Evolutionary conservation across 2,329 filamentous ascomycete species (phyloP).

Genomic region (Esteya vermicola): DNA sequence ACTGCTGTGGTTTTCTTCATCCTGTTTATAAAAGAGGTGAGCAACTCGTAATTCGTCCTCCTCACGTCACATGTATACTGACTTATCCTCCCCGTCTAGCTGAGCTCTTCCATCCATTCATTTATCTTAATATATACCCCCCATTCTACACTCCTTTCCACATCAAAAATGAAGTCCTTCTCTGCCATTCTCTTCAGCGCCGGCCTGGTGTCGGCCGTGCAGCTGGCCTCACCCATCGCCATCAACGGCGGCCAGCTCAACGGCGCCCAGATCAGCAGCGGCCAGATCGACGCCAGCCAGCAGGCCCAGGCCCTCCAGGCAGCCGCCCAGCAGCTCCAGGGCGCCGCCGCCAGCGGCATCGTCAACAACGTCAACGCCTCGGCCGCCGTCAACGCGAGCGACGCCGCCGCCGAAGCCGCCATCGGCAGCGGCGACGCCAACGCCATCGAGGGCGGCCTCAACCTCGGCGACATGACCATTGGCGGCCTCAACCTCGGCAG

Average conservation of each 20-base stretch:
- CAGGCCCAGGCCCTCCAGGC: too few species aligned
- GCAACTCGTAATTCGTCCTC: neutral
- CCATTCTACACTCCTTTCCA: neutral
- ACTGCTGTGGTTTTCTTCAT: neutral
- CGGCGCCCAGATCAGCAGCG: too few species aligned
- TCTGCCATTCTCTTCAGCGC: slow-evolving; percentile 12
- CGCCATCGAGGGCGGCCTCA: slow-evolving; percentile 2
- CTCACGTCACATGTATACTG: neutral
- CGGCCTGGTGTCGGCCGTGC: slow-evolving; percentile 15
- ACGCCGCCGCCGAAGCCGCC: slow-evolving; percentile 1
- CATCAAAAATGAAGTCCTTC: slow-evolving; percentile 14
- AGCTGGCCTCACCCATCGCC: slow-evolving; percentile 1
- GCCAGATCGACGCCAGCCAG: too few species aligned
- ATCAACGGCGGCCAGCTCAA: slow-evolving; percentile 5
- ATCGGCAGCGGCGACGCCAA: slow-evolving; percentile 3
- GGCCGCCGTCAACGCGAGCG: neutral
- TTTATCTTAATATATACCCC: neutral
- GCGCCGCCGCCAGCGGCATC: too few species aligned
- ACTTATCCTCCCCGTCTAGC: neutral
- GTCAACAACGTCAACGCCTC: slow-evolving; percentile 5
- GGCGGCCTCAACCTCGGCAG: slow-evolving; percentile 16
- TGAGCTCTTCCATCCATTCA: neutral
- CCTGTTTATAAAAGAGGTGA: neutral
- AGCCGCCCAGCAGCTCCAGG: too few species aligned
- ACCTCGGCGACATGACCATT: slow-evolving; percentile 12